These are phyloP conservation scores for Aspergillus transmontanensis DNA, from an alignment of 2,329 filamentous ascomycete genomes.

Conservation along the genomic window DNA sequence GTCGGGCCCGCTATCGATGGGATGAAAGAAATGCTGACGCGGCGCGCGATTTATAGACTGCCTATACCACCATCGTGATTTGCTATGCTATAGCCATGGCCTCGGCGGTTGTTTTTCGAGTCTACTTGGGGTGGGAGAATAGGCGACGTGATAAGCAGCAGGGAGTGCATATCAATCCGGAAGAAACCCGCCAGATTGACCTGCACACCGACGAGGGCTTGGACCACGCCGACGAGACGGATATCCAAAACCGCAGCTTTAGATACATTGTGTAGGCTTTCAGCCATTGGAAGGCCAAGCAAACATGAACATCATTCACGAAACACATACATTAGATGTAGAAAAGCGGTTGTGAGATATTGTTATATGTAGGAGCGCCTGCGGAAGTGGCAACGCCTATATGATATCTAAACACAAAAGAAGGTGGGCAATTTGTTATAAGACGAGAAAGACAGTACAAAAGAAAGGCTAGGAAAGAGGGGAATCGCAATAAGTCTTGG, in stretches of 20 bases:
- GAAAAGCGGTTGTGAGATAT: not conserved
- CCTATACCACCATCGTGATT: constrained; percentile 24
- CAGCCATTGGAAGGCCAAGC: not conserved
- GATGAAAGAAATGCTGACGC: not conserved
- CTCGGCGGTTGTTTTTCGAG: constrained; percentile 13
- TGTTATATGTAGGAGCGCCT: not conserved
- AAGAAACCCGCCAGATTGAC: constrained; percentile 14
- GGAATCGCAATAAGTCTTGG: no score
- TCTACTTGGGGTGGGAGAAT: constrained; percentile 20
- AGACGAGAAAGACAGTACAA: not conserved
- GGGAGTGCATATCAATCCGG: constrained; percentile 17
- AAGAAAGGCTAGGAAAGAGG: not conserved
- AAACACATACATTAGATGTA: rapidly evolving
- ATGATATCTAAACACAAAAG: not conserved
- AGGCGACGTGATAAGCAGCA: constrained; percentile 16
- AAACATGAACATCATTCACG: not conserved
- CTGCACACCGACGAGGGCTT: constrained; percentile 17
- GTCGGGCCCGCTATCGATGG: not conserved
- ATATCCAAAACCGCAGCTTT: constrained; percentile 23
- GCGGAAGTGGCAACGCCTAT: not conserved
- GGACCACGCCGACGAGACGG: constrained; percentile 22
- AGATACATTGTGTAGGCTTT: constrained; percentile 20
- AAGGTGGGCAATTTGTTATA: not conserved
- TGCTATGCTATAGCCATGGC: constrained; percentile 22
- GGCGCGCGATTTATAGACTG: constrained; percentile 14